Conservation (phyloP, 345 rosid genomes). For the Erysimum cheiranthoides region DNA sequence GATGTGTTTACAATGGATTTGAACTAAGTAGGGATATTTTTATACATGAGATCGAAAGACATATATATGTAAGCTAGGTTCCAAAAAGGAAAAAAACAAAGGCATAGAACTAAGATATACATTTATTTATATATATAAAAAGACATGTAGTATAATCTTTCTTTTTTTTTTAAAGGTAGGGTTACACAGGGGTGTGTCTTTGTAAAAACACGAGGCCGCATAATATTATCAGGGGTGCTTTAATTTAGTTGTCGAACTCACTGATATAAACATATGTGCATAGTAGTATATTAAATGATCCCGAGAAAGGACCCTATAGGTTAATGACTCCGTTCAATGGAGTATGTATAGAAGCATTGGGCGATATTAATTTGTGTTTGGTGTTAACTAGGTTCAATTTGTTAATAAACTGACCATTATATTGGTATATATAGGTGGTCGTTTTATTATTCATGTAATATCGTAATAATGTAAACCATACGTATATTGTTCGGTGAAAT, state of each 20-base stretch:
- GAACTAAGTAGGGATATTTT: not conserved
- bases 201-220: slow-evolving; percentile 44
- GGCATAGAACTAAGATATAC: not conserved
- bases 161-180: not conserved
- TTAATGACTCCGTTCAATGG: slow-evolving; percentile 16
- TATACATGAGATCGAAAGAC: not conserved
- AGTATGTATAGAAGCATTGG: too few species aligned
- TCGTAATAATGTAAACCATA: not conserved
- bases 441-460: not conserved
- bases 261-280: not conserved
- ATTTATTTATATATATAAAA: not conserved
- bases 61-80: not conserved
- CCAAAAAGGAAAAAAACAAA: slow-evolving; percentile 4
- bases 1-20: slow-evolving; percentile 7
- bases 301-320: slow-evolving; percentile 44
- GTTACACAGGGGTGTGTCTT: slow-evolving; percentile 10
- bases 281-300: slow-evolving; percentile 33
- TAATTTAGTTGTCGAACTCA: slow-evolving; percentile 29
- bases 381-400: slow-evolving; percentile 26
- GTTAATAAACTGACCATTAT: slow-evolving; percentile 18
- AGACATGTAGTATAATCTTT: not conserved
- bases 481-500: not conserved
- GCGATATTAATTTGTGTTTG: slow-evolving; percentile 28
- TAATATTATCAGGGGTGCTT: slow-evolving; percentile 28
- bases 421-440: slow-evolving; percentile 7